Evolutionary conservation across 129 eudicot species (phyloP).

Genomic region (Scalesia atractyloides): DNA sequence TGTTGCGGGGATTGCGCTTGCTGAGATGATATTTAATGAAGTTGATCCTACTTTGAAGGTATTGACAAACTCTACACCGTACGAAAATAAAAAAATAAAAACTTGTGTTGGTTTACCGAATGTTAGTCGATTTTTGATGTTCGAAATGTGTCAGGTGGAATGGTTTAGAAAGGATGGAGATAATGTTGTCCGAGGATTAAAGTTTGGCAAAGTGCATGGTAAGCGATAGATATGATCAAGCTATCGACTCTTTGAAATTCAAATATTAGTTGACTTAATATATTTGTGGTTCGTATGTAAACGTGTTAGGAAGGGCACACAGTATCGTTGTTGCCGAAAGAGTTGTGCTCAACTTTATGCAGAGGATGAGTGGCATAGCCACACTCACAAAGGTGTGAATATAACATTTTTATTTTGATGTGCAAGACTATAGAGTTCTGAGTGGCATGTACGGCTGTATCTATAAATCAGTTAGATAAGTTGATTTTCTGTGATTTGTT

Average conservation of each 20-base stretch:
- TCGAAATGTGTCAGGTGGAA: slow-evolving; percentile 59
- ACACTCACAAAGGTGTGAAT: slow-evolving; percentile 80
- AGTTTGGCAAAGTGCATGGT: slow-evolving; percentile 95
- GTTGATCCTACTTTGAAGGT: slow-evolving; percentile 92
- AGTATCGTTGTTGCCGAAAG: slow-evolving; percentile 89
- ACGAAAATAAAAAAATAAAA: background rate
- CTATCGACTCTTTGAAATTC: background rate
- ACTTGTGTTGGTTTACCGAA: background rate
- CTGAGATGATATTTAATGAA: slow-evolving; percentile 83
- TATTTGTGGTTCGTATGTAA: background rate
- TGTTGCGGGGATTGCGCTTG: slow-evolving; percentile 91
- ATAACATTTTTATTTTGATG: background rate
- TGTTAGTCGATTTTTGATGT: background rate
- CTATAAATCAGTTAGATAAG: slow-evolving; percentile 1
- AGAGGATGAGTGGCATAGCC: slow-evolving; percentile 99
- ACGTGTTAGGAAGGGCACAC: slow-evolving; percentile 73
- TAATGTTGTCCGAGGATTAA: slow-evolving; percentile 67
- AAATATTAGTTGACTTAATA: slow-evolving; percentile 2
- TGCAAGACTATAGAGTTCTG: background rate
- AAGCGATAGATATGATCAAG: slow-evolving; percentile 14
- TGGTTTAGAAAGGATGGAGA: slow-evolving; percentile 86
- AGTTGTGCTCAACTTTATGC: slow-evolving; percentile 96
- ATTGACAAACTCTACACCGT: background rate
- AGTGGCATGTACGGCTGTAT: background rate
- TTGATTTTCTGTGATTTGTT: background rate